phyloP scores from a whole-genome alignment of 176 grass and related monocot species.

The Avena eriantha region DNA sequence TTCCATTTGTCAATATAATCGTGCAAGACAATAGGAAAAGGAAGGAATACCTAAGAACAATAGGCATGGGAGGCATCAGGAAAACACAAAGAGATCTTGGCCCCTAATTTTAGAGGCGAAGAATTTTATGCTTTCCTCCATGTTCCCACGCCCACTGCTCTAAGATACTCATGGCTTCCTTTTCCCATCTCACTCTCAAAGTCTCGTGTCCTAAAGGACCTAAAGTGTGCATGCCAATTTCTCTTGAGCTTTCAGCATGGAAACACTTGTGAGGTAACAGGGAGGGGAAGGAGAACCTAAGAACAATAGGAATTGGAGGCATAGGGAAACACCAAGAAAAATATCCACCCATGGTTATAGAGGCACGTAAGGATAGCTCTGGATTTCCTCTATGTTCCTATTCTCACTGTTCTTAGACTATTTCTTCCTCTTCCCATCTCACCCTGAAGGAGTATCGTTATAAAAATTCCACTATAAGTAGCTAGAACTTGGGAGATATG shows the following conservation, averaged over 20 bases:
- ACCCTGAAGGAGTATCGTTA: not conserved
- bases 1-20: too few relatives aligned
- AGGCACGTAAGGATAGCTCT: not conserved
- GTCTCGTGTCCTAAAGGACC: not conserved
- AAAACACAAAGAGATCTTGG: not conserved
- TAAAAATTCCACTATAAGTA: not conserved
- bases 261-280: not conserved
- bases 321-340: not conserved
- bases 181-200: not conserved
- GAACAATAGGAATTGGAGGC: not conserved
- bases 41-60: constrained; percentile 22
- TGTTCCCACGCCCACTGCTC: too few relatives aligned
- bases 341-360: not conserved
- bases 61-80: constrained; percentile 50
- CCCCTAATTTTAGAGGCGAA: too few relatives aligned
- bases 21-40: constrained; percentile 26
- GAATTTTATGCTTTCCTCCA: not conserved
- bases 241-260: not conserved
- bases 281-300: not conserved
- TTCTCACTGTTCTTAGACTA: not conserved
- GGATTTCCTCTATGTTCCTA: not conserved
- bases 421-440: not conserved
- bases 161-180: too few relatives aligned
- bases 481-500: not conserved
- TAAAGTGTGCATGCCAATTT: not conserved